Evolutionary conservation across 257 asterid genomes (phyloP).

Genomic region (Plantago elongata): DNA sequence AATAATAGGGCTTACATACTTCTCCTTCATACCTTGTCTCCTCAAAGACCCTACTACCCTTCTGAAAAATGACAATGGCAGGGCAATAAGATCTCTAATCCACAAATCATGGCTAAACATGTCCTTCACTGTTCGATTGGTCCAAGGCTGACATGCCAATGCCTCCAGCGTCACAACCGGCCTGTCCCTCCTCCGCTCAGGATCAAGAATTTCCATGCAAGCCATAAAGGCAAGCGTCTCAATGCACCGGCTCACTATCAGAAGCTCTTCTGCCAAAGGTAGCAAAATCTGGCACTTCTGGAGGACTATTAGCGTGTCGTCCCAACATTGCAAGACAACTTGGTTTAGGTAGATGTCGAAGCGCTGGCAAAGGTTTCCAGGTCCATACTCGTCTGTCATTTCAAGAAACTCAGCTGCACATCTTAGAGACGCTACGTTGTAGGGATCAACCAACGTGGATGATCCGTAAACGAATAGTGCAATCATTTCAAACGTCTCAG

Average conservation of each 20-base stretch:
- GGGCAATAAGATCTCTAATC: conserved; percentile 57
- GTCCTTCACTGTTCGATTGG: conserved; percentile 26
- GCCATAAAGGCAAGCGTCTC: conserved; percentile 85
- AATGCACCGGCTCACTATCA: conserved; percentile 67
- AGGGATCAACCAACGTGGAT: conserved; percentile 52
- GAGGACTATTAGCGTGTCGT: conserved; percentile 55
- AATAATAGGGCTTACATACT: conserved; percentile 57
- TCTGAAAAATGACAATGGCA: conserved; percentile 56
- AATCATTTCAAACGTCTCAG: conserved; percentile 57
- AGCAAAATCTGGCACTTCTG: conserved; percentile 47
- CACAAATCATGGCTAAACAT: conserved; percentile 46
- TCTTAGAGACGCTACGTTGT: conserved; percentile 56
- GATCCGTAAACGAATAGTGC: conserved; percentile 70
- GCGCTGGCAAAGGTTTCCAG: conserved; percentile 54
- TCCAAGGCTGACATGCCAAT: conserved; percentile 41
- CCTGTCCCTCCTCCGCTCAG: conserved; percentile 58
- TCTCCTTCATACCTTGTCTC: conserved; percentile 75
- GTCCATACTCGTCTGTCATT: conserved; percentile 43
- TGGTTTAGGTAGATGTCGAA: conserved; percentile 70
- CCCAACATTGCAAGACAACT: conserved; percentile 68
- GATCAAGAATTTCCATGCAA: conserved; percentile 87
- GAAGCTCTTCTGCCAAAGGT: conserved; percentile 59
- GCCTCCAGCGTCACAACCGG: conserved; percentile 48
- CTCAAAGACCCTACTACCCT: conserved; percentile 63
- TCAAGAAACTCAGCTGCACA: conserved; percentile 69